phyloP scores from a whole-genome alignment of 2,329 filamentous ascomycete species.

The Ophiosphaerella korrae region DNA sequence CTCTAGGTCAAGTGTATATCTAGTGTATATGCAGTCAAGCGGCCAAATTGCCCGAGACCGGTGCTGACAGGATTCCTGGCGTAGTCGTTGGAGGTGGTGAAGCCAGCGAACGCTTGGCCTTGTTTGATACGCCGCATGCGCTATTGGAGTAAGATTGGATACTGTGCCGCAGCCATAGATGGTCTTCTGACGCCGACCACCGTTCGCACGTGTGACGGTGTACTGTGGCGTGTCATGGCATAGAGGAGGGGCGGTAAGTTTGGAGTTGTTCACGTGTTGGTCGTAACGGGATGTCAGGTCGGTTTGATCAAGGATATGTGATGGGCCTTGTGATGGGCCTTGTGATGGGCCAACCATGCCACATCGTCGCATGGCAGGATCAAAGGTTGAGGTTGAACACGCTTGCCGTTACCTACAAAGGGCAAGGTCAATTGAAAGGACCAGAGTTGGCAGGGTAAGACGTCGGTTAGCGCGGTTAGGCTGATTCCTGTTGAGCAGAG shows the following conservation, averaged over 20 bases:
- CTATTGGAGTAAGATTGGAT: not conserved
- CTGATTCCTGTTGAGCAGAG: too few relatives aligned
- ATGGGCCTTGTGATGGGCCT: too few relatives aligned
- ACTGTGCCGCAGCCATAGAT: slow-evolving; percentile 14
- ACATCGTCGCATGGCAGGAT: not conserved
- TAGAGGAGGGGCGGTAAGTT: not conserved
- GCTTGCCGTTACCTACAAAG: not conserved
- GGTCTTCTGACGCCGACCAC: slow-evolving; percentile 2
- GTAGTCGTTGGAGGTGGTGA: slow-evolving; percentile 1
- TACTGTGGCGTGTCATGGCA: not conserved
- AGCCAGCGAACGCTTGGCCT: not conserved
- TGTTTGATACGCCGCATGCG: slow-evolving; percentile 7
- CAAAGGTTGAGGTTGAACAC: not conserved
- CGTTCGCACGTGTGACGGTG: slow-evolving; percentile 3
- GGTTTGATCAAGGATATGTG: not conserved
- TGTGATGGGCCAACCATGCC: not conserved
- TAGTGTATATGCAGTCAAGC: not conserved
- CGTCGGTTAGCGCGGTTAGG: not conserved
- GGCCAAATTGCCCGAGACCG: not conserved
- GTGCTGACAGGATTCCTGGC: not conserved
- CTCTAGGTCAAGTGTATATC: not conserved
- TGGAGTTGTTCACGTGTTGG: not conserved
- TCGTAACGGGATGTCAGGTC: not conserved
- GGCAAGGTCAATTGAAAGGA: not conserved
- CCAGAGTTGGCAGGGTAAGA: not conserved